Evolutionary conservation across 2,329 filamentous ascomycete species (phyloP), one percentile per base, ranked within the genome.

Genomic region (Cytospora chrysosperma): DNA sequence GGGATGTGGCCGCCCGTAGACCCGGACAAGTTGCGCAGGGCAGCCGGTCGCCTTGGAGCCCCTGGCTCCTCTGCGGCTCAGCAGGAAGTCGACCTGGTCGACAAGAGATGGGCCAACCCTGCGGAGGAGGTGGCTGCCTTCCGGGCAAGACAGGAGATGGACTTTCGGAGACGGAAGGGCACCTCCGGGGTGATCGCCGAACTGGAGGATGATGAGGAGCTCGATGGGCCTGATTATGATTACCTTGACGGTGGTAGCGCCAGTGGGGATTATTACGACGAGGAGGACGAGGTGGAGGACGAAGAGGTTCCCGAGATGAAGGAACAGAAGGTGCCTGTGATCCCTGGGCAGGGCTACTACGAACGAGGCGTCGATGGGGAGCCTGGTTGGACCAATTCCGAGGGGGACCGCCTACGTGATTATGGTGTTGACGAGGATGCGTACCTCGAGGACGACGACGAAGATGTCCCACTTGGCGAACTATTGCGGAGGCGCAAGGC

Each of bases 401-500:
- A 94, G 59, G 91, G 91, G 1, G 90, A 94, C 71, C 80, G 86
- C 37, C 75, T 95, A 56, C 81, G 84, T 50, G 91, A 95, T 70
- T 95, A 88, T 71, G 91, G 91, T 1, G 90, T 95, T 0, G 91
- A 94, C 69, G 89, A 92, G 70, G 89, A 91, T 17, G 84, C 82
- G 0, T 88, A 92, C 62, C 71, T 70, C 32, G 71, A 71, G 26
- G 62, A 71, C 47, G 73, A 75, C 9, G 81, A 84, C 19, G 82
- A 85, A 1, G 87, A 93, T 69, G 76, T 94, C 17, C 91, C 90
- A 0, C 75, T 94, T 49, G 86, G 84, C 4, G 87, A 92, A 71
- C 70, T 94, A 17, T 75, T 93, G 52, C 78, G 85, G 55, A 78
- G 86, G 67, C 77, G 86, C 66, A 84, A 79, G 65, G 72, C 77